A percentile compares a stretch with the other conserved stretches of the same genome.
phyloP scores from a whole-genome alignment of 495 filamentous ascomycete genomes.

The Hypoxylon fuscum region DNA sequence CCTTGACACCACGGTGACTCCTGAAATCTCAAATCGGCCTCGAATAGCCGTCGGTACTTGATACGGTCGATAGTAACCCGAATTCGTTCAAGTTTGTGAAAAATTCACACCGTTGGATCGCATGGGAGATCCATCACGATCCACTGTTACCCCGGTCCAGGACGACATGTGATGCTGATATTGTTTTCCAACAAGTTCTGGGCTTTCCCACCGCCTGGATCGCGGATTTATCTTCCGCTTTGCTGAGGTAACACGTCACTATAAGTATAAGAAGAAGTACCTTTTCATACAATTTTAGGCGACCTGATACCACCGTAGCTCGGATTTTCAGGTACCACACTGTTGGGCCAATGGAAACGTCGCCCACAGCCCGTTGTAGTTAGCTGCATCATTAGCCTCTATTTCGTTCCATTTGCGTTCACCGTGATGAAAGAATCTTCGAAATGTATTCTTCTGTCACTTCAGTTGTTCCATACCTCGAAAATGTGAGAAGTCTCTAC shows the following conservation, averaged over 20 bases:
- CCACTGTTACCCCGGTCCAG: conserved; percentile 36
- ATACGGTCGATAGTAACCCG: conserved; percentile 27
- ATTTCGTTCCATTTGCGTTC: conserved; percentile 42
- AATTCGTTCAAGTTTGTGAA: conserved; percentile 24
- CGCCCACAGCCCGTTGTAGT: conserved; percentile 39
- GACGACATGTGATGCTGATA: conserved; percentile 38
- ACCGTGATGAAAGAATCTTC: conserved; percentile 43
- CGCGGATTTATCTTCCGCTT: conserved; percentile 8
- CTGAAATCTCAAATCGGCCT: conserved; percentile 4
- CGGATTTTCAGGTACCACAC: conserved; percentile 47
- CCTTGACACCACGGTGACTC: not conserved
- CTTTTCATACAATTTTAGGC: conserved; percentile 9
- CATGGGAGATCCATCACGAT: conserved; percentile 40
- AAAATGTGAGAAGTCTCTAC: conserved; percentile 2
- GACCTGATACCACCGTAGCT: conserved; percentile 22
- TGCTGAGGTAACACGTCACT: conserved; percentile 29
- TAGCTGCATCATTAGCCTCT: conserved; percentile 43
- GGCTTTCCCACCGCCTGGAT: conserved; percentile 13
- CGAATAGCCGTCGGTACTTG: conserved; percentile 40
- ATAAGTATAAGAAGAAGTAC: conserved; percentile 35
- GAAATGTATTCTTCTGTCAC: conserved; percentile 26
- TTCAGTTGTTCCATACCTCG: conserved; percentile 21
- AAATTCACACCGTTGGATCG: conserved; percentile 36
- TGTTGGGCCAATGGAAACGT: conserved; percentile 38
- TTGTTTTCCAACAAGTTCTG: conserved; percentile 33